Conservation (phyloP, 768 basidiomycete genomes). For the Podaxis carcinomalis region DNA sequence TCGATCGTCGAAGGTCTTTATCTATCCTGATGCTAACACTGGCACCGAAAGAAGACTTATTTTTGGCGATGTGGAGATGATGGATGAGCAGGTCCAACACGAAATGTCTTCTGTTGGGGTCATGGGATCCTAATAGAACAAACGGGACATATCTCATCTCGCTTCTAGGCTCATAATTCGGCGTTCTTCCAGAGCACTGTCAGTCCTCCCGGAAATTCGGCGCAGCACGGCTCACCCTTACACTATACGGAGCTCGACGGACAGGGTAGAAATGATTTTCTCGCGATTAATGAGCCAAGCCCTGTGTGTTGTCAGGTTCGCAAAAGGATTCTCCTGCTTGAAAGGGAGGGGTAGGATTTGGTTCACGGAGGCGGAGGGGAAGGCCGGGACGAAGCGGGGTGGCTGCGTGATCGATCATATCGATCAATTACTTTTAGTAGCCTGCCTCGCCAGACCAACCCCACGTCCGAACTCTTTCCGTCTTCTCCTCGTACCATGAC, state of each 20-base stretch:
- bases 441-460: neutral
- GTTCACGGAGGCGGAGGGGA: neutral
- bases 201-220: neutral
- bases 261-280: neutral
- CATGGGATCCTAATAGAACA: neutral
- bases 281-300: neutral
- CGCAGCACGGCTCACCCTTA: neutral
- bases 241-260: neutral
- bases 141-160: neutral
- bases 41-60: neutral
- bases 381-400: conserved; percentile 10
- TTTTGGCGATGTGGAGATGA: neutral
- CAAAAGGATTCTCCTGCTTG: neutral
- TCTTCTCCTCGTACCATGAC: conserved; percentile 12
- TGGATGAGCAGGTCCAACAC: neutral
- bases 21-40: neutral
- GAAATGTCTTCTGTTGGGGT: neutral
- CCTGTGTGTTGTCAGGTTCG: neutral
- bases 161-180: neutral
- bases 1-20: neutral
- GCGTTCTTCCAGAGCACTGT: neutral
- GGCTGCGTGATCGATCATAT: conserved; percentile 23
- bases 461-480: conserved; percentile 5
- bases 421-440: conserved; percentile 20
- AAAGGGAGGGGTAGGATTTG: neutral